These are phyloP conservation scores for Coemansia sp. DNA, from an alignment of 192 early-diverging fungal species.

Conservation along the genomic window DNA sequence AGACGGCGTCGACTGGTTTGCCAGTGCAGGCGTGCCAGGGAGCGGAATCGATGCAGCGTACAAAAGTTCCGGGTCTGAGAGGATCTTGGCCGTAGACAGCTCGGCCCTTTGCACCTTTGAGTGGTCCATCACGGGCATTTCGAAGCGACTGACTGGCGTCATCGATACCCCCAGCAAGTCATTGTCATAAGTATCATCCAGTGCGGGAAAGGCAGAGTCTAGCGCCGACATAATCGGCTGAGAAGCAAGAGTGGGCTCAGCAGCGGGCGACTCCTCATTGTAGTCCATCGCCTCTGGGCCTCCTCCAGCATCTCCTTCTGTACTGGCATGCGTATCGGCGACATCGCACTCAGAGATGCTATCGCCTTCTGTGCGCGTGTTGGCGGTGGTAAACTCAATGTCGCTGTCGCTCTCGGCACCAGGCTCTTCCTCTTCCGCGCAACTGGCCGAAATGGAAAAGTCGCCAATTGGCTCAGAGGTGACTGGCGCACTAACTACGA, in stretches of 20 bases:
- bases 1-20: slow-evolving; percentile 21
- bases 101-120: slow-evolving; percentile 12
- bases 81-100: slow-evolving; percentile 40
- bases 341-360: neutral
- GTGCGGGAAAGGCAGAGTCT: neutral
- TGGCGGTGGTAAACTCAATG: slow-evolving; percentile 11
- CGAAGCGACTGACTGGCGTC: slow-evolving; percentile 1
- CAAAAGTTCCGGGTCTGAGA: slow-evolving; percentile 45
- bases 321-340: neutral
- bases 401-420: slow-evolving; percentile 15
- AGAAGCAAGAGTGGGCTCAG: neutral
- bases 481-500: neutral
- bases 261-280: neutral
- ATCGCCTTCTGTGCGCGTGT: slow-evolving; percentile 1
- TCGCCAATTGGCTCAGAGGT: neutral
- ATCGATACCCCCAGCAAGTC: neutral
- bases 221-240: neutral
- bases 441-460: neutral
- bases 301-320: neutral
- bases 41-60: slow-evolving; percentile 50
- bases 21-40: slow-evolving; percentile 34
- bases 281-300: neutral
- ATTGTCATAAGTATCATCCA: neutral
- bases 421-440: neutral
- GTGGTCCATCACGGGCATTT: neutral